Conservation (phyloP, 306 rosid genomes). For the Hylodesmum podocarpum region DNA sequence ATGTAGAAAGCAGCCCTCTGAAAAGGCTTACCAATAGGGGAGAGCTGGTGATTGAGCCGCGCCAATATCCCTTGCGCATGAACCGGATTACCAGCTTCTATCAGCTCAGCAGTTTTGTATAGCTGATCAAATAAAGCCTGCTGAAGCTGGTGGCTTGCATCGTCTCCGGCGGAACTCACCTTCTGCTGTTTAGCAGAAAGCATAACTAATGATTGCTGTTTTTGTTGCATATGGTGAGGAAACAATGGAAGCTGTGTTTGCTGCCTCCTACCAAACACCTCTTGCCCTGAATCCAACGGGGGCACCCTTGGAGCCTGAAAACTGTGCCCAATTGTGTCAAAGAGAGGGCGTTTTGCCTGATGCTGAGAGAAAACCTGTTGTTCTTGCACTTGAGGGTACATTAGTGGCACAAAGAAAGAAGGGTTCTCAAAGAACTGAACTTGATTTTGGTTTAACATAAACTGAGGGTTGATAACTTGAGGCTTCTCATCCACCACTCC, state of each 20-base stretch:
- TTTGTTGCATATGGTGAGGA: constrained; percentile 64
- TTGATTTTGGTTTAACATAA: constrained; percentile 65
- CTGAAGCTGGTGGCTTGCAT: constrained; percentile 69
- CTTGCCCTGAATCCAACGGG: constrained; percentile 53
- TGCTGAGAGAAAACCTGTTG: constrained; percentile 59
- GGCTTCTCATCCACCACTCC: constrained; percentile 72
- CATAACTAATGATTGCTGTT: constrained; percentile 48
- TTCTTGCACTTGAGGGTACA: constrained; percentile 65
- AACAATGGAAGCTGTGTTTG: constrained; percentile 63
- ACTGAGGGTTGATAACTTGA: constrained; percentile 60
- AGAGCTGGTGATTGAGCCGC: constrained; percentile 99
- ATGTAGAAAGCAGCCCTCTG: constrained; percentile 93
- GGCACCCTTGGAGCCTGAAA: constrained; percentile 49
- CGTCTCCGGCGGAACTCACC: constrained; percentile 52
- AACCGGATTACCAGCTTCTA: constrained; percentile 79
- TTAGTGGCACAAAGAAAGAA: constrained; percentile 65
- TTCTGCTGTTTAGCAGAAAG: constrained; percentile 50
- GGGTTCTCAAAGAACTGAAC: constrained; percentile 60
- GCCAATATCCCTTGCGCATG: constrained; percentile 99
- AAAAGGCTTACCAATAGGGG: constrained; percentile 87
- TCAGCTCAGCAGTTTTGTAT: constrained; percentile 81
- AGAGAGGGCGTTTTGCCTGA: constrained; percentile 59
- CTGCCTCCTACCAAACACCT: constrained; percentile 46
- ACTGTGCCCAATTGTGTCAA: constrained; percentile 45
- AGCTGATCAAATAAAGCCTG: constrained; percentile 73